These are phyloP conservation scores for Coemansia sp. DNA, from an alignment of 192 early-diverging fungal genomes.

Conservation along the genomic window DNA sequence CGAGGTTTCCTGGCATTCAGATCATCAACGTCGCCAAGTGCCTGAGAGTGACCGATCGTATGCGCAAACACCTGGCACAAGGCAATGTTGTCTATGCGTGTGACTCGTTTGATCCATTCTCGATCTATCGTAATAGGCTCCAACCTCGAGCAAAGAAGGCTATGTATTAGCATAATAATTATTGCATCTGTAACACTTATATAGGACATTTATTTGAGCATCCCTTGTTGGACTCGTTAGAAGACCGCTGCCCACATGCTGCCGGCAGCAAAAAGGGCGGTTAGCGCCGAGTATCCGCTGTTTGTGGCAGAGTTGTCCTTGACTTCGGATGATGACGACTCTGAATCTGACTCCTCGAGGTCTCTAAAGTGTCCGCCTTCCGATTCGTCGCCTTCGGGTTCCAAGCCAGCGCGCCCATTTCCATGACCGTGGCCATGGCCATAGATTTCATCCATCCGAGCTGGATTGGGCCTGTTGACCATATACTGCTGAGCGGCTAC, in stretches of 20 bases:
- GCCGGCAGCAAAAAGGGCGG: not conserved
- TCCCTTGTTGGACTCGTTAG: not conserved
- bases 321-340: constrained; percentile 5
- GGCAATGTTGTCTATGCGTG: constrained; percentile 13
- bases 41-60: constrained; percentile 28
- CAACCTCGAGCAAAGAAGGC: constrained; percentile 1
- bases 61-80: constrained; percentile 12
- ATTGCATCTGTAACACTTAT: too few species aligned
- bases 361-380: not conserved
- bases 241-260: constrained; percentile 1
- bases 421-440: not conserved
- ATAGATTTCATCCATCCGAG: not conserved
- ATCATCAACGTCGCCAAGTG: constrained; percentile 56
- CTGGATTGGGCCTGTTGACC: constrained; percentile 7
- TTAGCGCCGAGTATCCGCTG: not conserved
- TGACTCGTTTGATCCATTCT: constrained; percentile 36
- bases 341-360: not conserved
- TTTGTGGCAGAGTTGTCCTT: constrained; percentile 9
- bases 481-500: constrained; percentile 40
- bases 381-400: not conserved
- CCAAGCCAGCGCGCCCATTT: constrained; percentile 8
- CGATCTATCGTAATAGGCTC: constrained; percentile 14
- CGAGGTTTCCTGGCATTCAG: constrained; percentile 22
- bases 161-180: not conserved
- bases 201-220: too few species aligned